These are phyloP conservation scores for Psilocybe cubensis DNA, from an alignment of 768 basidiomycete genomes.

Conservation along the genomic window DNA sequence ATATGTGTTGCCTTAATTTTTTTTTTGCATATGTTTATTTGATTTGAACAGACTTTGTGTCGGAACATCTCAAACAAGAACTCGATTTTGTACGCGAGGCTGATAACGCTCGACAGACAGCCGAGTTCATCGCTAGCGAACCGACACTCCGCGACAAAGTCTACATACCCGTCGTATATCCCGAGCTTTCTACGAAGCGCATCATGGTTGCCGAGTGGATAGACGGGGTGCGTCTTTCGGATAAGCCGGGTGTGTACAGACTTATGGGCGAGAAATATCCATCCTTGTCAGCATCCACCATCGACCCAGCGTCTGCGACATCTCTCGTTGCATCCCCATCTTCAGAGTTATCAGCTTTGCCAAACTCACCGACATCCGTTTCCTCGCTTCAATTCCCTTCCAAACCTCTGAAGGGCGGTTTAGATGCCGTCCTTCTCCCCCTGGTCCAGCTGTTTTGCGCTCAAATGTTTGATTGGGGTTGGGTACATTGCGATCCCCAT, in stretches of 20 bases:
- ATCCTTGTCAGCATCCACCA: not conserved
- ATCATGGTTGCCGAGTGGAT: constrained; percentile 90
- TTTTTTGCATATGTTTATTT: not conserved
- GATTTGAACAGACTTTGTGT: constrained; percentile 64
- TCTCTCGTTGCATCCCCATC: constrained; percentile 15
- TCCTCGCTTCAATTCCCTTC: constrained; percentile 32
- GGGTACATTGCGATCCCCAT: constrained; percentile 81
- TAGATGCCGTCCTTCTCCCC: constrained; percentile 73
- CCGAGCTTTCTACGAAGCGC: constrained; percentile 71
- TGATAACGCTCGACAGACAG: constrained; percentile 72
- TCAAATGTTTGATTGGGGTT: constrained; percentile 93
- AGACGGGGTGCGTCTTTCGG: constrained; percentile 73
- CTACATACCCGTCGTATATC: constrained; percentile 78
- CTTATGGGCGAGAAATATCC: constrained; percentile 57
- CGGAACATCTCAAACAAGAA: constrained; percentile 81
- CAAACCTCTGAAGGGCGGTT: constrained; percentile 60
- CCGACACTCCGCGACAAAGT: constrained; percentile 71
- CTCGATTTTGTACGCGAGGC: constrained; percentile 85
- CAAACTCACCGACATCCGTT: constrained; percentile 56
- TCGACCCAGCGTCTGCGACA: constrained; percentile 13
- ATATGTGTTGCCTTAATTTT: not conserved
- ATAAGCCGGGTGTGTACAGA: constrained; percentile 54
- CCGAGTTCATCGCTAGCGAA: constrained; percentile 68
- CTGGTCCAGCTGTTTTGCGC: constrained; percentile 89
- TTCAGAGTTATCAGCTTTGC: constrained; percentile 6